Base-by-base conservation (phyloP, 306 rosid genomes). In the Abrus precatorius region DNA sequence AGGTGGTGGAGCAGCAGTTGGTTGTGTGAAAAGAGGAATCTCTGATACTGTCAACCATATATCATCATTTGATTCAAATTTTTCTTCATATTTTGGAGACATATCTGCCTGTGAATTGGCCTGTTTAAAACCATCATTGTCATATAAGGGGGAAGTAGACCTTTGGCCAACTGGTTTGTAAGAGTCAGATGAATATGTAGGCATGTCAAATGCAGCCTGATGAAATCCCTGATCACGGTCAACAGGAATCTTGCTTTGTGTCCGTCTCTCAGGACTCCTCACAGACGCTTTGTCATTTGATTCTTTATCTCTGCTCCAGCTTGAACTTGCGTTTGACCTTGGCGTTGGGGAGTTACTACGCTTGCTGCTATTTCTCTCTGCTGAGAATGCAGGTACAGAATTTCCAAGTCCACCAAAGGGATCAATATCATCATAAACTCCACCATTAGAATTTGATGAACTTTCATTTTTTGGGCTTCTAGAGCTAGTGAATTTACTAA, bases 1-100 rank as follows among this genome's bases (percentile, higher is more conserved):
- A 77, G 99, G 99, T 74, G 99, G 98, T 64, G 98, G 99, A 86
- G 98, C 97, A 88, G 84, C 80, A 49, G 98, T 93, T 67, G 99
- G 97, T 56, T 87, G 96, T 73, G 99, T 95, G 72, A 85, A 85
- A 80, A 95, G 97, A 82, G 97, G 98, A 90, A 95, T 74, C 90
- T 95, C 98, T 3, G 94, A 93, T 72, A 95, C 99, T 29, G 89
- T 89, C 79, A 95, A 88, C 99, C 98, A 95, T 80, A 90, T 74
- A 79, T 92, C 91, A 75, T 91, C 88, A 53, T 78, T 77, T 14
- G 91, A 75, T 68, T 89, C 97, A 67, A 85, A 63, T 14, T 82
- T 86, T 76, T 91, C 93, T 83, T 88, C 94, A 72, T 83, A 82
- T 77, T 78, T 84, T 14, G 96, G 88, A 80, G 94, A 83, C 69